Evolutionary conservation across 179 eudicot genomes (phyloP).

Genomic region (Gypsophila paniculata): DNA sequence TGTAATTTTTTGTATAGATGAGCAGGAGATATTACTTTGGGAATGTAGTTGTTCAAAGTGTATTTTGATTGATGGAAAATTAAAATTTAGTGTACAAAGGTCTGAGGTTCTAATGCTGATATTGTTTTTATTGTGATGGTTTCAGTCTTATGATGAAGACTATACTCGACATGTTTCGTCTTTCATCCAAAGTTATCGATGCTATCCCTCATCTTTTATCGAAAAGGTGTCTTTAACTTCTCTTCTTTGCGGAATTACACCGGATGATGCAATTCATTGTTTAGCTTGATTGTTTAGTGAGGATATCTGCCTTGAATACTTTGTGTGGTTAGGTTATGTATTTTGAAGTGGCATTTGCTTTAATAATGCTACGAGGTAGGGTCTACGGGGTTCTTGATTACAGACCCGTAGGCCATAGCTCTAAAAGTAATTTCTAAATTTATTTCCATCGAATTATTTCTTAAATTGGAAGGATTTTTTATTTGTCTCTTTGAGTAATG

Average conservation of each 20-base stretch:
- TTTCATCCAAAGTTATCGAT: slow-evolving; percentile 33
- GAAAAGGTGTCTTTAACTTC: slow-evolving; percentile 26
- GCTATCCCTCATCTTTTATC: slow-evolving; percentile 37
- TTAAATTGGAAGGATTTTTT: no score
- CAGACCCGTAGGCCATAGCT: no score
- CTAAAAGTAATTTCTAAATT: no score
- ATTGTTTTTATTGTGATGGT: slow-evolving; percentile 14
- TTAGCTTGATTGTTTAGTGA: background rate
- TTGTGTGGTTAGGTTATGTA: background rate
- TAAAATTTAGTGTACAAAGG: background rate
- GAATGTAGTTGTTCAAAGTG: no score
- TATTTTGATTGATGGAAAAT: background rate
- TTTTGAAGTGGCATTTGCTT: no score
- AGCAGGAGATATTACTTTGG: no score
- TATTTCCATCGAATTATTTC: no score
- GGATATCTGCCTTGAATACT: background rate
- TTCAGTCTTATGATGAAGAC: slow-evolving; percentile 25
- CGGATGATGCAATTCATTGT: background rate
- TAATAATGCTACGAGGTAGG: no score
- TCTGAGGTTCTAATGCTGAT: slow-evolving; percentile 5
- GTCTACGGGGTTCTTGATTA: no score
- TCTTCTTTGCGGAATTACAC: background rate
- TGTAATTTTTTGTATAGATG: no score
- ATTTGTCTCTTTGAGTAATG: no score
- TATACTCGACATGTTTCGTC: slow-evolving; percentile 23